Conservation (phyloP, 768 basidiomycete genomes). For the Collybiopsis confluens region DNA sequence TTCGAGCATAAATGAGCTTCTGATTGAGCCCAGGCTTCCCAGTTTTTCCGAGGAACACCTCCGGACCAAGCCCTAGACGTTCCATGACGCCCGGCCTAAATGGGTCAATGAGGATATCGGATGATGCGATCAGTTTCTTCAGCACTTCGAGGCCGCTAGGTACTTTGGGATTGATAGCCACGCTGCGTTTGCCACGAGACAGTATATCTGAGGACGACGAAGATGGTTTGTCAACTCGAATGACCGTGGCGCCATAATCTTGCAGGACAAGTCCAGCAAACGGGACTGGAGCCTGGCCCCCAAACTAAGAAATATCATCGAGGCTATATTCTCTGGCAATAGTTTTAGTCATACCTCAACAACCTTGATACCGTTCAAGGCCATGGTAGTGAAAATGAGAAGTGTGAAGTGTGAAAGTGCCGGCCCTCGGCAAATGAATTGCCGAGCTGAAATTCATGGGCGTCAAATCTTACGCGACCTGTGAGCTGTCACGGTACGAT, state of each 20-base stretch:
- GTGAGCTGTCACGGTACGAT: no score
- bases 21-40: conserved; percentile 50
- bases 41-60: conserved; percentile 54
- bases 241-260: conserved; percentile 76
- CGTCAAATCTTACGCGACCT: no score
- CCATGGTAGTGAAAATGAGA: not conserved
- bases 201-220: conserved; percentile 45
- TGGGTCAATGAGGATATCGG: conserved; percentile 80
- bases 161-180: conserved; percentile 63
- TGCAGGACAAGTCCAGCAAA: conserved; percentile 76
- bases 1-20: conserved; percentile 64
- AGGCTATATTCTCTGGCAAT: no score
- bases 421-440: no score
- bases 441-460: no score
- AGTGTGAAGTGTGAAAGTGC: not conserved
- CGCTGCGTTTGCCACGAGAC: conserved; percentile 71
- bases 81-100: conserved; percentile 85
- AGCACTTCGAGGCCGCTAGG: conserved; percentile 53
- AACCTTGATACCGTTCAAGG: conserved; percentile 48
- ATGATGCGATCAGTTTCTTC: conserved; percentile 52
- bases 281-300: conserved; percentile 77
- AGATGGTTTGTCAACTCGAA: conserved; percentile 64
- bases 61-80: conserved; percentile 69
- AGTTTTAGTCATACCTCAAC: conserved; percentile 15
- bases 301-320: conserved; percentile 46